Conservation (phyloP, 1,284 basidiomycete genomes). For the Coniferiporia sulphurascens region DNA sequence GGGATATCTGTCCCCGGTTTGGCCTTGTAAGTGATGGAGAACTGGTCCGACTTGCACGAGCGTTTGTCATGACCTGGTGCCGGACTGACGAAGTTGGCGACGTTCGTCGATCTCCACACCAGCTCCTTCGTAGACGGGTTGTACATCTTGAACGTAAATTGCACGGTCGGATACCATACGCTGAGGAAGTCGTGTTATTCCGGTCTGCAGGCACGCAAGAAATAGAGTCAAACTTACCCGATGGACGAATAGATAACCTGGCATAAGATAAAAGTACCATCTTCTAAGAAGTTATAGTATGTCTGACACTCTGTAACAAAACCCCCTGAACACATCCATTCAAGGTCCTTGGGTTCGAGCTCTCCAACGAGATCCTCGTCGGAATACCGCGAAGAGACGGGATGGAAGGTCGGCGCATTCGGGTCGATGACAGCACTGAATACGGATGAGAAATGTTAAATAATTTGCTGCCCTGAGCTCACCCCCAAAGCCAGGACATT, state of each 20-base stretch:
- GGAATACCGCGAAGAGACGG: constrained; percentile 54
- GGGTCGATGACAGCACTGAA: constrained; percentile 54
- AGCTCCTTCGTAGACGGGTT: constrained; percentile 76
- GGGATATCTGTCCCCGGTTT: constrained; percentile 61
- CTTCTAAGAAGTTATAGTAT: constrained; percentile 82
- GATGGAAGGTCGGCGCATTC: constrained; percentile 72
- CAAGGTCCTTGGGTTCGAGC: constrained; percentile 67
- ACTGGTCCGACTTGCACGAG: constrained; percentile 87
- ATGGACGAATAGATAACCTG: constrained; percentile 95
- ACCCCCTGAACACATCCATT: constrained; percentile 81
- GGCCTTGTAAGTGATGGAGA: constrained; percentile 72
- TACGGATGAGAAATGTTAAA: constrained; percentile 15
- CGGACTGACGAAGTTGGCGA: constrained; percentile 77
- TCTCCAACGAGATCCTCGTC: constrained; percentile 64
- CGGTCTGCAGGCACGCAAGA: constrained; percentile 14
- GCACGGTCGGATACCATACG: constrained; percentile 90
- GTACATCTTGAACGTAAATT: constrained; percentile 91
- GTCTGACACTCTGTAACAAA: constrained; percentile 92
- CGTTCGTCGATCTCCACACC: constrained; percentile 89
- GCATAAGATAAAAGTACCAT: constrained; percentile 80
- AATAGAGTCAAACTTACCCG: constrained; percentile 59
- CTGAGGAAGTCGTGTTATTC: constrained; percentile 35
- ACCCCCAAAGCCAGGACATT: constrained; percentile 20
- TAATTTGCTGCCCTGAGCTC: constrained; percentile 1
- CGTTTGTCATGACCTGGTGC: constrained; percentile 78